phyloP scores from a whole-genome alignment of 2,329 filamentous ascomycete species.

The Alternaria novae-zelandiae region DNA sequence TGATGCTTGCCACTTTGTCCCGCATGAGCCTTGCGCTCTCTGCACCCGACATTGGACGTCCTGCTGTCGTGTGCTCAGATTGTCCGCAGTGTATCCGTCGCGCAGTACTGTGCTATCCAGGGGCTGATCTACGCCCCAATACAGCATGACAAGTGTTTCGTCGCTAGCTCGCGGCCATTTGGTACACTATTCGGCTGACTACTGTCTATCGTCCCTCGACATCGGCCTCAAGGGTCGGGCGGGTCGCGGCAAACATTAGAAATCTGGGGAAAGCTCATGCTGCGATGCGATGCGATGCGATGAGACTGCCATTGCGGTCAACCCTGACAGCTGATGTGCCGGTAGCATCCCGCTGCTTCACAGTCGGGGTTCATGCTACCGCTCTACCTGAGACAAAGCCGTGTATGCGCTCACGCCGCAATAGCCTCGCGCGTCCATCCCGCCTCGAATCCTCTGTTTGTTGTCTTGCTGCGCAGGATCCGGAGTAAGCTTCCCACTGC shows the following conservation, averaged over 20 bases:
- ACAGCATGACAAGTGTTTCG: slow-evolving; percentile 40
- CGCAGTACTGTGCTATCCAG: slow-evolving; percentile 26
- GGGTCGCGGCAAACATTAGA: slow-evolving; percentile 31
- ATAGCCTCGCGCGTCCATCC: slow-evolving; percentile 13
- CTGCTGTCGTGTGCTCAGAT: slow-evolving; percentile 10
- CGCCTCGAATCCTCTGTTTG: slow-evolving; percentile 23
- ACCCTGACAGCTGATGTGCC: too few species aligned
- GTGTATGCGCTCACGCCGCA: slow-evolving; percentile 1
- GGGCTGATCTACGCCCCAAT: slow-evolving; percentile 31
- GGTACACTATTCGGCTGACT: slow-evolving; percentile 6
- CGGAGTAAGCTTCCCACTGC: slow-evolving; percentile 3
- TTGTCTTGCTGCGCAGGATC: slow-evolving; percentile 26
- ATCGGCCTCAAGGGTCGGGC: slow-evolving; percentile 26
- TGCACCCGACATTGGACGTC: not conserved
- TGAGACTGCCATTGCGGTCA: not conserved
- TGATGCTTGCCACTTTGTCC: slow-evolving; percentile 25
- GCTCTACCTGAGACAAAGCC: slow-evolving; percentile 42
- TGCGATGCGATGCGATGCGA: not conserved
- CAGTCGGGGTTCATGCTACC: not conserved
- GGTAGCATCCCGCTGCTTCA: not conserved
- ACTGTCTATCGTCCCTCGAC: slow-evolving; percentile 28
- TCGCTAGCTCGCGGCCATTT: slow-evolving; percentile 26
- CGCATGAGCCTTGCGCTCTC: not conserved
- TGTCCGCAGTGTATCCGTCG: slow-evolving; percentile 8
- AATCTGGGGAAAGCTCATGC: slow-evolving; percentile 42